Percentiles rank a stretch among this genome's conserved stretches.
Evolutionary conservation across 192 early-diverging fungal species (phyloP).

Genomic region (Coemansia sp.): DNA sequence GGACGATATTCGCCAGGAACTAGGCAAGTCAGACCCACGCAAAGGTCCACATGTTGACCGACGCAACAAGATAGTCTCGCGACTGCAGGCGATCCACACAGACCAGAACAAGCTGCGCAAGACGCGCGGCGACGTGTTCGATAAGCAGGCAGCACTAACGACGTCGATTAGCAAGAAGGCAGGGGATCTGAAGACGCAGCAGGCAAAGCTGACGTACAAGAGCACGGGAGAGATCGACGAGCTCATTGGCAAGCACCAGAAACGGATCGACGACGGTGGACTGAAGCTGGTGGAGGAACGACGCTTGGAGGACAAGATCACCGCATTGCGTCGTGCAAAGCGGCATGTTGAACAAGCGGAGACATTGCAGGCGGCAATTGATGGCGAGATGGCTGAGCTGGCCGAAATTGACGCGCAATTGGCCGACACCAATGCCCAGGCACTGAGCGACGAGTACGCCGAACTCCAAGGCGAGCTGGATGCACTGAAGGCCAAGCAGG

Average conservation of each 20-base stretch:
- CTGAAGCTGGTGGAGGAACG: constrained; percentile 87
- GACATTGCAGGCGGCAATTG: constrained; percentile 72
- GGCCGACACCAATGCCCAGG: constrained; percentile 61
- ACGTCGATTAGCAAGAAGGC: constrained; percentile 80
- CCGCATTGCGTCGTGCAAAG: constrained; percentile 28
- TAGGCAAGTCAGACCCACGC: constrained; percentile 59
- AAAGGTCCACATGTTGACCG: constrained; percentile 58
- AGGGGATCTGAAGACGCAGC: constrained; percentile 70
- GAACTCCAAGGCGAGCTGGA: constrained; percentile 72
- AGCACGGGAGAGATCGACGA: constrained; percentile 76
- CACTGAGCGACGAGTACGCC: constrained; percentile 69
- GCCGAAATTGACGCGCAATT: constrained; percentile 59
- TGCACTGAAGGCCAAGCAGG: constrained; percentile 62
- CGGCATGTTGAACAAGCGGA: constrained; percentile 80
- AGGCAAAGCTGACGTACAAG: constrained; percentile 80
- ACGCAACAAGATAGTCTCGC: constrained; percentile 62
- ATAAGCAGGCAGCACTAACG: constrained; percentile 69
- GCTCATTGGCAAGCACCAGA: constrained; percentile 71
- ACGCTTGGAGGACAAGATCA: constrained; percentile 50
- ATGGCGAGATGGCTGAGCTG: constrained; percentile 66
- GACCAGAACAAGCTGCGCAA: constrained; percentile 73
- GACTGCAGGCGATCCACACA: constrained; percentile 67
- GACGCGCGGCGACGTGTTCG: constrained; percentile 68
- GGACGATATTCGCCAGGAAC: constrained; percentile 59
- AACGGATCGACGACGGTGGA: constrained; percentile 73